phyloP scores from a whole-genome alignment of 2,329 filamentous ascomycete genomes.

The Trichophyton rubrum region DNA sequence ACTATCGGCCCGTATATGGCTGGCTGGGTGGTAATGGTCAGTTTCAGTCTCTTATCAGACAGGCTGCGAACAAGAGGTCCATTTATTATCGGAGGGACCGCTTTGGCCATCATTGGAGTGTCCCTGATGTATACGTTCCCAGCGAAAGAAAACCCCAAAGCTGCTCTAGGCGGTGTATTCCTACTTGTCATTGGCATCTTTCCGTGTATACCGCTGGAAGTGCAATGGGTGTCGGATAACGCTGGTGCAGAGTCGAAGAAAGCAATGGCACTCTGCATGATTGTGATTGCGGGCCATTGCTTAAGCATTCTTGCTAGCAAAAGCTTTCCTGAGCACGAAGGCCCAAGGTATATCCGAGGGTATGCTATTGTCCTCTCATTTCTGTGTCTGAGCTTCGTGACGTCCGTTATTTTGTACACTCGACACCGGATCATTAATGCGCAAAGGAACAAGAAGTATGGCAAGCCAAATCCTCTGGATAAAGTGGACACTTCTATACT shows the following conservation, averaged over 20 bases:
- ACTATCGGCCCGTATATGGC: conserved; percentile 47
- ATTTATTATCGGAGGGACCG: conserved; percentile 42
- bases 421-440: conserved; percentile 9
- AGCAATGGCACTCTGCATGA: conserved; percentile 11
- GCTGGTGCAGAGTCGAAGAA: conserved; percentile 13
- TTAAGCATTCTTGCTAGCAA: conserved; percentile 15
- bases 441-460: conserved; percentile 8
- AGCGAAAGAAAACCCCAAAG: conserved; percentile 9
- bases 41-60: conserved; percentile 40
- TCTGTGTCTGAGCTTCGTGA: conserved; percentile 7
- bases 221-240: conserved; percentile 14
- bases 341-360: conserved; percentile 8
- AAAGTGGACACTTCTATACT: conserved; percentile 10
- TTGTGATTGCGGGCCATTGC: conserved; percentile 12
- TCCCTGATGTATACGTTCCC: conserved; percentile 8
- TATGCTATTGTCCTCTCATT: conserved; percentile 13
- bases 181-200: conserved; percentile 12
- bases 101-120: conserved; percentile 42
- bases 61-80: conserved; percentile 40
- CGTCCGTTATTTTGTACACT: conserved; percentile 7
- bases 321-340: conserved; percentile 10
- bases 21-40: conserved; percentile 48
- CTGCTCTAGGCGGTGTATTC: conserved; percentile 11
- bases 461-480: conserved; percentile 9
- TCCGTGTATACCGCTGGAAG: conserved; percentile 11